Evolutionary conservation across 805 yeast species (phyloP).

Genomic region (Lipomyces yamanashiensis): DNA sequence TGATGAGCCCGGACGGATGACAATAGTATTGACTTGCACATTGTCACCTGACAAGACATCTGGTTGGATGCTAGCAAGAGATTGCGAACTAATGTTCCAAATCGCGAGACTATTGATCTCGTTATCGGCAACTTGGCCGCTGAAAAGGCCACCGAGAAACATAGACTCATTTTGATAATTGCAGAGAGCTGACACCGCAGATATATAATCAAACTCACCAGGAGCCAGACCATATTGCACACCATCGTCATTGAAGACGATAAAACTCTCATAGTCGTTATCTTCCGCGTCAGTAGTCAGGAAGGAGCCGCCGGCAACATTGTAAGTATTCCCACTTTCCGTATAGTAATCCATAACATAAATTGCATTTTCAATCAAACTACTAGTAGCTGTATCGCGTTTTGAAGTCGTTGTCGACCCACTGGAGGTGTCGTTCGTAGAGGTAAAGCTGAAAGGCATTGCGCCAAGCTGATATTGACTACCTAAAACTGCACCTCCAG

Average conservation of each 20-base stretch:
- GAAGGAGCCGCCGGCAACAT: constrained; percentile 67
- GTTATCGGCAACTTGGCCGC: constrained; percentile 35
- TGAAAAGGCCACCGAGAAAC: constrained; percentile 45
- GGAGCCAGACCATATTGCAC: constrained; percentile 38
- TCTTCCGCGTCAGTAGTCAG: constrained; percentile 30
- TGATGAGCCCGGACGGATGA: constrained; percentile 49
- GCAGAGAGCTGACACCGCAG: constrained; percentile 40
- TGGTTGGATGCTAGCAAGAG: constrained; percentile 56
- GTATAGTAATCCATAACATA: constrained; percentile 53
- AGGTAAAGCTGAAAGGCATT: constrained; percentile 17
- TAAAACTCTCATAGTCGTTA: constrained; percentile 40
- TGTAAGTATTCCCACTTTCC: constrained; percentile 45
- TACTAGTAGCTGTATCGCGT: not conserved
- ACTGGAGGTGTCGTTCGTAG: not conserved
- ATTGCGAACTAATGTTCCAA: constrained; percentile 54
- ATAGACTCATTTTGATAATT: constrained; percentile 38
- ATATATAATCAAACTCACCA: constrained; percentile 27
- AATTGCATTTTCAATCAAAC: constrained; percentile 27
- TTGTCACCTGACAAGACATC: constrained; percentile 49
- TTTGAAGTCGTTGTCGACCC: not conserved
- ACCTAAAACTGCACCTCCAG: constrained; percentile 21
- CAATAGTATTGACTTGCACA: constrained; percentile 50
- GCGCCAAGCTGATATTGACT: constrained; percentile 5
- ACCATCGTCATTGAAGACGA: constrained; percentile 42
- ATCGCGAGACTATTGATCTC: constrained; percentile 54